These are phyloP conservation scores for Lotus japonicus DNA, from an alignment of 306 rosid species.

Conservation along the genomic window DNA sequence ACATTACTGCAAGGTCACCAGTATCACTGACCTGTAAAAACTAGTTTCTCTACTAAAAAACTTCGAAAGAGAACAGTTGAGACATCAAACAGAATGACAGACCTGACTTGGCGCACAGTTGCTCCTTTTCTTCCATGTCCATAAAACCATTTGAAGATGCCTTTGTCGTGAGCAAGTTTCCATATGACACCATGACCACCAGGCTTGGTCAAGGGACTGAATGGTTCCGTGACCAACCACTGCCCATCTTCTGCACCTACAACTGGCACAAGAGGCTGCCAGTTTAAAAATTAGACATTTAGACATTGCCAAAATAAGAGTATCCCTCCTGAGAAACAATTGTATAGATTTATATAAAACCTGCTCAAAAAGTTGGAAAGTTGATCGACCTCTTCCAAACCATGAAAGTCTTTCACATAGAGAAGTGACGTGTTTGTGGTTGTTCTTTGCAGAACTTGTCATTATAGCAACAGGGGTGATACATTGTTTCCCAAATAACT, in stretches of 20 bases:
- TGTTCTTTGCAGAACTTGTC: constrained; percentile 96
- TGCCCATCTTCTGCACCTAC: constrained; percentile 80
- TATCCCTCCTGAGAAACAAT: constrained; percentile 7
- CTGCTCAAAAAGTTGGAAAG: constrained; percentile 94
- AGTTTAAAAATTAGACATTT: constrained; percentile 34
- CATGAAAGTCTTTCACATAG: constrained; percentile 79
- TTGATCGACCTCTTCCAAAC: constrained; percentile 97
- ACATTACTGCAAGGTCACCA: constrained; percentile 72
- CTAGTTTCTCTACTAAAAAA: constrained; percentile 11
- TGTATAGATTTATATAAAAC: constrained; percentile 40
- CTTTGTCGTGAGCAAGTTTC: constrained; percentile 92
- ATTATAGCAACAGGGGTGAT: constrained; percentile 94
- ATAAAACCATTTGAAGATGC: constrained; percentile 87
- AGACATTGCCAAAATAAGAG: constrained; percentile 21
- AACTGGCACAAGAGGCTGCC: constrained; percentile 96
- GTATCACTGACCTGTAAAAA: constrained; percentile 24
- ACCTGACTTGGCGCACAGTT: constrained; percentile 97
- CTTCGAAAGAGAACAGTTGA: neutral
- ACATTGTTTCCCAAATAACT: constrained; percentile 79
- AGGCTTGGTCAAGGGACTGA: constrained; percentile 81
- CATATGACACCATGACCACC: constrained; percentile 97
- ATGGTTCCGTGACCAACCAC: constrained; percentile 76
- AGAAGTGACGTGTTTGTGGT: constrained; percentile 61
- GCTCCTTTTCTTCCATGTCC: constrained; percentile 88
- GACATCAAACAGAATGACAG: constrained; percentile 21